Conservation (phyloP, 2,329 filamentous ascomycete species). For the Fusarium sarcochroum region DNA sequence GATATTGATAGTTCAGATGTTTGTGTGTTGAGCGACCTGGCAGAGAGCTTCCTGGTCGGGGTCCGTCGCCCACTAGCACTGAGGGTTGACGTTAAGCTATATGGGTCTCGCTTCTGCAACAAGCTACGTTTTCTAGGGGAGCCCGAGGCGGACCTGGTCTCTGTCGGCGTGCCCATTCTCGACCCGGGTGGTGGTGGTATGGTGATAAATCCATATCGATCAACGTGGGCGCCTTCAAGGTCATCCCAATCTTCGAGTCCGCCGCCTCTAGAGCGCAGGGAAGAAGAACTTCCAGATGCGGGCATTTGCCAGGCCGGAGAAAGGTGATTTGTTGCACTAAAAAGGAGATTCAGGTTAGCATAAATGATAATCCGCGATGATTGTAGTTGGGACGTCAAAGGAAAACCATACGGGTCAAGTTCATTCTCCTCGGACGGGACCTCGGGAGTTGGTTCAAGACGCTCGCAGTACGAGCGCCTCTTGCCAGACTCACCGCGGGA, state of each 20-base stretch:
- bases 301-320: conserved; percentile 55
- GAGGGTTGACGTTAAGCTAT: conserved; percentile 58
- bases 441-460: conserved; percentile 64
- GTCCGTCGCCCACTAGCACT: conserved; percentile 56
- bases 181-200: conserved; percentile 60
- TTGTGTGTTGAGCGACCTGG: conserved; percentile 71
- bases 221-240: conserved; percentile 71
- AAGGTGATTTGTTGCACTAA: conserved; percentile 50
- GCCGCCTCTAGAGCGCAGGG: conserved; percentile 61
- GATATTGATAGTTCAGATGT: conserved; percentile 64
- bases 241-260: conserved; percentile 78
- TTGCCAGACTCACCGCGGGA: conserved; percentile 67
- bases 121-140: conserved; percentile 63
- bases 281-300: conserved; percentile 61
- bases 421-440: conserved; percentile 66
- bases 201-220: conserved; percentile 78
- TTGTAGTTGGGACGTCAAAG: conserved; percentile 53
- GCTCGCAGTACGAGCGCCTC: conserved; percentile 63
- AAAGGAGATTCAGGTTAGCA: conserved; percentile 48
- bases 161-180: conserved; percentile 58
- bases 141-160: conserved; percentile 59
- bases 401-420: conserved; percentile 71
- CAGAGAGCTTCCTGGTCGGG: conserved; percentile 69
- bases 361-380: conserved; percentile 43
- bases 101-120: conserved; percentile 55